Base-by-base conservation (phyloP, 179 eudicot genomes). In the Heliamphora pulchella region DNA sequence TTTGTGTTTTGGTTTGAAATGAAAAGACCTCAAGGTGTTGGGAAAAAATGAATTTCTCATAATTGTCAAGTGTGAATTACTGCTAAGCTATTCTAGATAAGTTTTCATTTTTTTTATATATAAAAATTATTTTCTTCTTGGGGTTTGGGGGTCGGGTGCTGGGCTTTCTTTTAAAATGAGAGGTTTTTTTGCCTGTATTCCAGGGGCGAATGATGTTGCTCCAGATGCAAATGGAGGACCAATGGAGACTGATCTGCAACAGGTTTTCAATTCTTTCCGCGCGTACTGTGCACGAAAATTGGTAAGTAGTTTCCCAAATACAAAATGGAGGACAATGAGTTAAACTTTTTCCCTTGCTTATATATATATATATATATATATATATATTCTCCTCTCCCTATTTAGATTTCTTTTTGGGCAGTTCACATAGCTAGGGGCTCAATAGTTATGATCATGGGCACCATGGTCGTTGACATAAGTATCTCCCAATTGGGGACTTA, bases 251-350 rank as follows among this genome's bases (percentile, higher is more conserved):
- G 87, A 90, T 20, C 47, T 81, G 65, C 89, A 86, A 43, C 87
- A 83, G 63, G 65, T 92, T 46, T 91, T 91, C 75, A 71, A 71
- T 7, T 84, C 86, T 20, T 88, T 79, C 61, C 87, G 91, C 0
- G 84, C 82, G 22, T 89, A 80, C 82, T 89, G 89, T 78, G 89
- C 92, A 51, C 91, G 94, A 5, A 92, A 88, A 86, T 85, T 87
- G 94, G 97, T 86, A 86, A 6, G 75, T n/a, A 4, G 47, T 44
- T 80, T 61, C 43, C 18, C 59, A 48, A 46, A 64, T 64, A 14
- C 15, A 47, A 31, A n/a, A 17, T n/a, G 31, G 20, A 50, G 20
- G 11, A 46, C 55, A 20, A 50, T 20, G 6, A 41, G 48, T 2
- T 67, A 43, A 67, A 67, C n/a, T 17, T 9, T 67, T 5, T 67